Evolutionary conservation across 116 monocot species (phyloP), one percentile per base, ranked within the genome.

Genomic region (Trichopus zeylanicus): DNA sequence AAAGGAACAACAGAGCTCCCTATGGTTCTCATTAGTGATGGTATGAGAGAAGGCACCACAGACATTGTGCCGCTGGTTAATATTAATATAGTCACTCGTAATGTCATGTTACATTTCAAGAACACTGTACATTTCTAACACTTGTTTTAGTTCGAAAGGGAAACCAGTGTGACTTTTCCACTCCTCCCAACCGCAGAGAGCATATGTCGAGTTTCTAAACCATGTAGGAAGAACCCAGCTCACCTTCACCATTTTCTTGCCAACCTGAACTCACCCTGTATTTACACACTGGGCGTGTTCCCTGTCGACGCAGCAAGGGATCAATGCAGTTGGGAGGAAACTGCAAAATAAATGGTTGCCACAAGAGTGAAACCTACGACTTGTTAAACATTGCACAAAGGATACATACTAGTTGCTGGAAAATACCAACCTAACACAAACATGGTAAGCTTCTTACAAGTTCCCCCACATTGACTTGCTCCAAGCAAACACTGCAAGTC

Each of bases 221-320:
- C 80, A 73, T 72, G 59, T 72, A 80, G 48, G 86, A 77, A 32
- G 73, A 77, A 70, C 81, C 84, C 1, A 42, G 31, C 21, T 69
- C 84, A 18, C 53, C 59, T 29, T 64, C 72, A 19, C 35, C 28
- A n/a, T 27, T 51, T 2, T 29, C 71, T 26, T 69, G 80, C 83
- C 83, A 80, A 4, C 61, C 68, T 30, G 77, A 70, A 8, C 75
- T 69, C 11, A 69, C 90, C 63, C 70, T 70, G 42, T 95, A 76
- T 56, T 95, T 95, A 67, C 95, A 95, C 11, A 95, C 80, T 6
- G 89, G 95, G 72, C 95, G 89, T 19, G 89, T 89, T 18, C 86
- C 95, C 74, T 87, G 95, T 35, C 87, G 95, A n/a, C 89, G 83
- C 67, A 95, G 62, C 95, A 90, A 95, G 18, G 90, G 95, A 54